A percentile compares a stretch with the other conserved stretches of the same genome.
phyloP scores from a whole-genome alignment of 2,329 filamentous ascomycete species.

The Amylocarpus encephaloides region DNA sequence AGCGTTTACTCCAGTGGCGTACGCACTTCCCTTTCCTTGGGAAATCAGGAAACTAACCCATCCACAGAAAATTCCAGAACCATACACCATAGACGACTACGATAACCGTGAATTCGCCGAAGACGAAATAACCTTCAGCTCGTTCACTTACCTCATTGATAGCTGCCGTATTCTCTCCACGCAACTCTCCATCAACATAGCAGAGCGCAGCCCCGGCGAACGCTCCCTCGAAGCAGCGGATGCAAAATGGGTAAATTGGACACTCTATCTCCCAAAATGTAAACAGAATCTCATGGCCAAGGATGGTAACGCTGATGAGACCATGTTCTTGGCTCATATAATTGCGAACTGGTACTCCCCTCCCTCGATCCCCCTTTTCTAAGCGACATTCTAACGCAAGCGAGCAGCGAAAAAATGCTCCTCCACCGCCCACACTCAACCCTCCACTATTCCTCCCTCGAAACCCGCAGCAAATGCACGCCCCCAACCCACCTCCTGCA shows the following conservation, averaged over 20 bases:
- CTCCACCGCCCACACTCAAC: conserved; percentile 51
- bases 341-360: conserved; percentile 28
- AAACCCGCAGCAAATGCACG: conserved; percentile 24
- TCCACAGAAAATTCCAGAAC: conserved; percentile 34
- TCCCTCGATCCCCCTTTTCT: neutral
- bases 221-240: conserved; percentile 10
- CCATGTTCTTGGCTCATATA: conserved; percentile 33
- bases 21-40: conserved; percentile 12
- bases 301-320: conserved; percentile 32
- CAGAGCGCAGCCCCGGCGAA: conserved; percentile 41
- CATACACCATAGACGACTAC: conserved; percentile 52
- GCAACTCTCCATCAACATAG: conserved; percentile 39
- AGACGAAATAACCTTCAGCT: conserved; percentile 52
- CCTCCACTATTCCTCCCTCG: conserved; percentile 28
- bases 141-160: conserved; percentile 61
- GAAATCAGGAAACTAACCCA: neutral
- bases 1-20: conserved; percentile 42
- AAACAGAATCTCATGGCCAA: conserved; percentile 34
- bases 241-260: conserved; percentile 32
- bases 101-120: conserved; percentile 54
- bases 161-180: conserved; percentile 53
- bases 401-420: conserved; percentile 6
- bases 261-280: conserved; percentile 33
- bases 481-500: conserved; percentile 30
- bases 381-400: neutral